These are phyloP conservation scores for Teratosphaeria nubilosa DNA, from an alignment of 2,329 filamentous ascomycete genomes.

Conservation along the genomic window DNA sequence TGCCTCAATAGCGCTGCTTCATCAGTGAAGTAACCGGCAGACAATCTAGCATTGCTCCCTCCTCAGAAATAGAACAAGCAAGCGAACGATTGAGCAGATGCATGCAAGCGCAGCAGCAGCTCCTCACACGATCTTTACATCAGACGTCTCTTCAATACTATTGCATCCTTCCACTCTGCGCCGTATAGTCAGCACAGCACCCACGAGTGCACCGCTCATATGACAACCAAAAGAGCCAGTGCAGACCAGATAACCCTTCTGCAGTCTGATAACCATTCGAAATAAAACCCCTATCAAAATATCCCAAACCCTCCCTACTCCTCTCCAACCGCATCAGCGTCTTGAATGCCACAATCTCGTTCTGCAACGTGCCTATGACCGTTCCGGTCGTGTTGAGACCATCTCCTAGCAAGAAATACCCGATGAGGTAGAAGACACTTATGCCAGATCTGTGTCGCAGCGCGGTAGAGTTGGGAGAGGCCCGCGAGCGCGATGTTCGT, in stretches of 20 bases:
- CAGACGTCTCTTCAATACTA: too few relatives aligned
- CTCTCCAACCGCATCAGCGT: constrained; percentile 50
- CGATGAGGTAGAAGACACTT: constrained; percentile 54
- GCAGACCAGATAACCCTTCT: constrained; percentile 51
- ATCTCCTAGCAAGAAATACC: constrained; percentile 60
- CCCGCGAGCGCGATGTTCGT: constrained; percentile 48
- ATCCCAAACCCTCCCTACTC: constrained; percentile 53
- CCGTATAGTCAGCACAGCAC: too few relatives aligned
- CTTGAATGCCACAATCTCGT: constrained; percentile 54
- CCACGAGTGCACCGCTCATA: too few relatives aligned
- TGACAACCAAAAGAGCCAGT: too few relatives aligned
- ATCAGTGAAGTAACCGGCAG: too few relatives aligned
- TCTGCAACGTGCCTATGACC: constrained; percentile 56
- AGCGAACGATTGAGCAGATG: neutral
- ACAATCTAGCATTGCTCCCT: too few relatives aligned
- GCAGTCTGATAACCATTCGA: too few relatives aligned
- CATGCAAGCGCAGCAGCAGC: constrained; percentile 41
- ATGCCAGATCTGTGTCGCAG: constrained; percentile 50
- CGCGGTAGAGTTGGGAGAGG: constrained; percentile 51
- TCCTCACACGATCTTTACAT: too few relatives aligned
- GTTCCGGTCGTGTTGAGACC: constrained; percentile 61
- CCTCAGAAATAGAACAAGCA: neutral
- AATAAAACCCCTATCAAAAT: too few relatives aligned
- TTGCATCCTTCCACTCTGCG: too few relatives aligned
- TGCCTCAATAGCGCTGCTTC: neutral